Evolutionary conservation across 2,329 filamentous ascomycete species (phyloP).

Genomic region (Penicillium fuscoglaucum): DNA sequence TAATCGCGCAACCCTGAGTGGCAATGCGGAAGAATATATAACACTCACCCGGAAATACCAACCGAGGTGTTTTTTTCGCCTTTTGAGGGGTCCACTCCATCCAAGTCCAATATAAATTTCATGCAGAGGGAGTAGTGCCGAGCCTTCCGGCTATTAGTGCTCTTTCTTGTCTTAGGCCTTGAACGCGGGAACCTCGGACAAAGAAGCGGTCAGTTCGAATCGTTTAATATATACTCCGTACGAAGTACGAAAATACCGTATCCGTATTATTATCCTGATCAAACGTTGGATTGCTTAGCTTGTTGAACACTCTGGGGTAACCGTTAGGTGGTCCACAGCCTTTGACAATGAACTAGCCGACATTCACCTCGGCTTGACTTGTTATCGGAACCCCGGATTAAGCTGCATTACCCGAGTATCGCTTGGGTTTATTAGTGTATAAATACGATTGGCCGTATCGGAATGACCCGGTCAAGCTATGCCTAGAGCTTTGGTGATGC

Average conservation of each 20-base stretch:
- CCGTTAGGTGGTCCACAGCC: slow-evolving; percentile 1
- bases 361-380: not conserved
- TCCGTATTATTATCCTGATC: not conserved
- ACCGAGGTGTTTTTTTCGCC: not conserved
- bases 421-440: not conserved
- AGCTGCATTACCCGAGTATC: not conserved
- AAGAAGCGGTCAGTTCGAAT: slow-evolving; percentile 4
- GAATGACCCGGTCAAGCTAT: not conserved
- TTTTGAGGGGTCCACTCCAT: slow-evolving; percentile 2
- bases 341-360: not conserved
- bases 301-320: slow-evolving; percentile 10
- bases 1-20: slow-evolving; percentile 9
- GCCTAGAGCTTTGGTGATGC: not conserved
- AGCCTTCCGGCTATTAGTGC: slow-evolving; percentile 3
- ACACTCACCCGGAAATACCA: not conserved
- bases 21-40: slow-evolving; percentile 7
- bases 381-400: slow-evolving; percentile 1
- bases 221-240: not conserved
- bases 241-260: not conserved
- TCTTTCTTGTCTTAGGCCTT: not conserved
- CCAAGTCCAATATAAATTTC: slow-evolving; percentile 8
- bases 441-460: not conserved
- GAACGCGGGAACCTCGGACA: not conserved
- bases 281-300: not conserved
- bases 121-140: slow-evolving; percentile 7